Conservation (phyloP, 2,329 filamentous ascomycete genomes). For the Paecilomyces dactylethromorphus region DNA sequence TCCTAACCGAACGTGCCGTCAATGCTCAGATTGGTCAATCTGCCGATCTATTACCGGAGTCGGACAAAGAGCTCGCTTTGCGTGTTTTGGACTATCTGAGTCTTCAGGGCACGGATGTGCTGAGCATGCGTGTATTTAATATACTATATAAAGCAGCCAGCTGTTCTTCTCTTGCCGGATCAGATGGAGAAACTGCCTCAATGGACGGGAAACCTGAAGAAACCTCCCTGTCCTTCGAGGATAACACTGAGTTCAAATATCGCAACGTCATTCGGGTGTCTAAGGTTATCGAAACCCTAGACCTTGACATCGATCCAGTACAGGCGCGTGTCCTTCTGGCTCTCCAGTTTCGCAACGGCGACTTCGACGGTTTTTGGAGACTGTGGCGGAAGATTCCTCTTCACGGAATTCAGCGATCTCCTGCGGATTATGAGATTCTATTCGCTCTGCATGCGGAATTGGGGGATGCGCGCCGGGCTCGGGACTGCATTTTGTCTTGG, state of each 20-base stretch:
- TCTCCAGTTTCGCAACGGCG: slow-evolving; percentile 30
- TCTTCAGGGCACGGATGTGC: slow-evolving; percentile 33
- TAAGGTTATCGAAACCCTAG: slow-evolving; percentile 21
- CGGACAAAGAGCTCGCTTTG: slow-evolving; percentile 30
- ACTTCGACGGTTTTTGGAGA: slow-evolving; percentile 57
- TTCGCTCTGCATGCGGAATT: slow-evolving; percentile 46
- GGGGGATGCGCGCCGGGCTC: slow-evolving; percentile 37
- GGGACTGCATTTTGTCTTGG: slow-evolving; percentile 46
- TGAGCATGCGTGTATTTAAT: slow-evolving; percentile 43
- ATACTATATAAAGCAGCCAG: slow-evolving; percentile 31
- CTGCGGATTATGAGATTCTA: slow-evolving; percentile 50
- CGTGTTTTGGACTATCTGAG: slow-evolving; percentile 37
- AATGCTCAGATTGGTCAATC: slow-evolving; percentile 3
- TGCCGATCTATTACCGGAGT: slow-evolving; percentile 12
- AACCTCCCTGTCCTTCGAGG: background rate
- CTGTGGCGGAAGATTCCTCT: slow-evolving; percentile 52
- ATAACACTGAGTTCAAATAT: background rate
- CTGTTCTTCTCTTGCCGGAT: slow-evolving; percentile 38
- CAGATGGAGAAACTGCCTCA: slow-evolving; percentile 16
- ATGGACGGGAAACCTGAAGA: background rate
- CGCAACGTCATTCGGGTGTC: slow-evolving; percentile 13
- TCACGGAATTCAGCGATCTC: slow-evolving; percentile 43
- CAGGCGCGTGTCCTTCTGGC: slow-evolving; percentile 25
- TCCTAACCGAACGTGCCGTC: slow-evolving; percentile 23
- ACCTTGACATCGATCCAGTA: slow-evolving; percentile 21